Evolutionary conservation across 371 early-diverging fungal genomes (phyloP).

Genomic region (Gilbertella persicaria): DNA sequence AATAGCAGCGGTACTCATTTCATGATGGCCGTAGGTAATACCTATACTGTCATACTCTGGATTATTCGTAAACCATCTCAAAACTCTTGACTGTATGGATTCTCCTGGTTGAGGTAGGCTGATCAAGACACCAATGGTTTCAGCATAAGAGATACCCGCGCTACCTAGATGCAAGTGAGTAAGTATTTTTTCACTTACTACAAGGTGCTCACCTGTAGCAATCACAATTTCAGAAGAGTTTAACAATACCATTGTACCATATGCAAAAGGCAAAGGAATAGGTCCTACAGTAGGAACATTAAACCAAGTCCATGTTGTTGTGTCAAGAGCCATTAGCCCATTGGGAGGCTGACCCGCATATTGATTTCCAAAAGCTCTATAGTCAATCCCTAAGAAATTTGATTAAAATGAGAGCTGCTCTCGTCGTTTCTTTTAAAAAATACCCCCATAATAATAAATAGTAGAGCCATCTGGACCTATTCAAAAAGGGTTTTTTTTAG

Average conservation of each 20-base stretch:
- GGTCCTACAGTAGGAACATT: background rate
- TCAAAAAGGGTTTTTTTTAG: background rate
- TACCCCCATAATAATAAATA: slow-evolving; percentile 21
- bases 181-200: too few relatives aligned
- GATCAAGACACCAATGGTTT: slow-evolving; percentile 15
- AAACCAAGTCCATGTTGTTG: background rate
- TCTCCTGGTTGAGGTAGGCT: slow-evolving; percentile 8
- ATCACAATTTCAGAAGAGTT: background rate
- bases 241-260: background rate
- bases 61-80: slow-evolving; percentile 8
- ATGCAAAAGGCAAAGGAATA: background rate
- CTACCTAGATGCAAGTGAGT: too few relatives aligned
- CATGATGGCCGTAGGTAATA: background rate
- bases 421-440: too few relatives aligned
- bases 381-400: too few relatives aligned
- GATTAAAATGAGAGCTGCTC: too few relatives aligned
- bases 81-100: background rate
- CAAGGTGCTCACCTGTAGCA: background rate
- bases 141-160: background rate
- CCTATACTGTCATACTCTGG: background rate
- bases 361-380: too few relatives aligned
- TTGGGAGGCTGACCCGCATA: too few relatives aligned
- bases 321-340: background rate
- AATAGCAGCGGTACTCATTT: slow-evolving; percentile 16
- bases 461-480: slow-evolving; percentile 14